Evolutionary conservation across 1,284 basidiomycete genomes (phyloP), one percentile per base, ranked within the genome.

Genomic region (Neonothopanus nambi): DNA sequence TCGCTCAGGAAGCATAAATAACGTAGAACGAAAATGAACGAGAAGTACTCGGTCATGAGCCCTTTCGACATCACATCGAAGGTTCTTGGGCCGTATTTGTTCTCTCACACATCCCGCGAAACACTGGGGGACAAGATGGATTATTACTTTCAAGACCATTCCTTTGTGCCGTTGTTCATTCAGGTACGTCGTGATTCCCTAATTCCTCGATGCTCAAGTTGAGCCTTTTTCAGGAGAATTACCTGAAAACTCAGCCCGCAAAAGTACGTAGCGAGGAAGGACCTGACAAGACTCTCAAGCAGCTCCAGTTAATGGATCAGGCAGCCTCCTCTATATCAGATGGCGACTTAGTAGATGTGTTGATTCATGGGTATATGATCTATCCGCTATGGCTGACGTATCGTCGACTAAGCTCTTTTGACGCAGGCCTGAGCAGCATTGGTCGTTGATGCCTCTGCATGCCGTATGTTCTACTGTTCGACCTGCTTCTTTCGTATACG

Each of bases 71-170:
- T 97, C 50, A 90, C 88, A 20, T 81, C 85, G 57, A 93, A 92
- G 69, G 80, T 99, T 51, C 80, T 94, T 5, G 91, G 92, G 5
- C 95, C 95, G 3, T 93, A 96, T 63, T 77, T 94, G 58, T 99
- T 96, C 71, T 89, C 91, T 3, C 67, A 80, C 15, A 96, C 90
- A 0, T 84, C 87, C 44, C 81, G 87, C 48, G 87, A 95, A 67
- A 88, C 89, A 0, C 75, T 99, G 7, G 85, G 82, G 44, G 93
- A 98, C 63, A 98, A 98, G 75, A 91, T 97, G 74, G 95, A 98
- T 59, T 72, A 93, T 57, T 99, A 98, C 71, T 99, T 98, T 73
- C 94, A 98, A 57, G 97, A 99, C 67, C 91, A 93, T 64, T 84
- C 87, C 1, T 93, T 98, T 63, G 82, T 99, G 46, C 96, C 96